Percentiles rank a stretch among this genome's conserved stretches.
phyloP scores from a whole-genome alignment of 2,329 filamentous ascomycete species.

The Fusarium napiforme region DNA sequence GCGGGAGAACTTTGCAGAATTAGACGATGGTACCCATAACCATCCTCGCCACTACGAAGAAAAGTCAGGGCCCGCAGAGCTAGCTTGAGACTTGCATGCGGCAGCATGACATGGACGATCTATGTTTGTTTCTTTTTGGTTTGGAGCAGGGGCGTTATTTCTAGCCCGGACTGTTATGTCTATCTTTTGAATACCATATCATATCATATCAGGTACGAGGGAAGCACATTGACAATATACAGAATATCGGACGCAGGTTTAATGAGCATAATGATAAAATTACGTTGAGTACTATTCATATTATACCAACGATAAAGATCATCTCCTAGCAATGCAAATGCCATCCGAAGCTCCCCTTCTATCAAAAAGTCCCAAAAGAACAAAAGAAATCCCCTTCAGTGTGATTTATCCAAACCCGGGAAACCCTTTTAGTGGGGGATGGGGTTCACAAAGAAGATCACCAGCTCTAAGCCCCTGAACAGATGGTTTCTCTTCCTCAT shows the following conservation, averaged over 20 bases:
- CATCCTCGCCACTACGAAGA: constrained; percentile 12
- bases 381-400: constrained; percentile 29
- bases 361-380: constrained; percentile 25
- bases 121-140: not conserved
- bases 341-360: constrained; percentile 21
- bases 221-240: constrained; percentile 8
- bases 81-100: not conserved
- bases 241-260: not conserved
- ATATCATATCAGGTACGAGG: constrained; percentile 2
- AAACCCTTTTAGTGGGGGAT: constrained; percentile 3
- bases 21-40: constrained; percentile 18
- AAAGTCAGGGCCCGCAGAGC: constrained; percentile 12
- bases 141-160: constrained; percentile 24
- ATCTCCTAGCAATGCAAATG: constrained; percentile 38
- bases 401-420: constrained; percentile 2
- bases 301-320: constrained; percentile 38
- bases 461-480: constrained; percentile 16
- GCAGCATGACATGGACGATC: not conserved
- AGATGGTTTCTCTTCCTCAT: constrained; percentile 3
- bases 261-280: constrained; percentile 32
- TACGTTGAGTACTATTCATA: constrained; percentile 40
- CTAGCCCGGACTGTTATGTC: not conserved
- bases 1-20: constrained; percentile 14
- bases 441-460: constrained; percentile 16
- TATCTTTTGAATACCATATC: not conserved